A percentile compares a stretch with the other conserved stretches of the same genome.
These are phyloP conservation scores for Lathyrus oleraceus DNA, from an alignment of 306 rosid species.

Conservation along the genomic window DNA sequence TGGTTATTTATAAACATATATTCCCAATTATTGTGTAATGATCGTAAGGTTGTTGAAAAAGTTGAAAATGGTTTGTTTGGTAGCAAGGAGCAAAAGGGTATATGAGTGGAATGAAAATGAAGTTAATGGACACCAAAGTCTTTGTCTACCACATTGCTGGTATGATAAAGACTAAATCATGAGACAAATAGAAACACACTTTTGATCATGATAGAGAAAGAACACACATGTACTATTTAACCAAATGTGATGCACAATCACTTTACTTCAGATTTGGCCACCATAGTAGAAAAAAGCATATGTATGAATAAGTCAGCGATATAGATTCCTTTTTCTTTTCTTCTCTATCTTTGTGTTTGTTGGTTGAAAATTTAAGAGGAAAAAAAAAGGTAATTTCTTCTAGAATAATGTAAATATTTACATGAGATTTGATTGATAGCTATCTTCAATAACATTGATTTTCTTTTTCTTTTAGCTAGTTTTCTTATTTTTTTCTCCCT, in stretches of 20 bases:
- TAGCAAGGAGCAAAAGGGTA: constrained; percentile 22
- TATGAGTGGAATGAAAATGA: constrained; percentile 28
- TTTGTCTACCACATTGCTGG: constrained; percentile 48
- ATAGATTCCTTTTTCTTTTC: constrained; percentile 43
- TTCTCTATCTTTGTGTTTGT: neutral
- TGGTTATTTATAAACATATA: constrained; percentile 9
- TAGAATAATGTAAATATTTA: too few relatives aligned
- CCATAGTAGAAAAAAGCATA: constrained; percentile 38
- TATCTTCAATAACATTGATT: too few relatives aligned
- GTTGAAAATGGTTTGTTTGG: constrained; percentile 38
- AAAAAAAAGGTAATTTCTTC: neutral
- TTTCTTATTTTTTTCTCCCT: neutral
- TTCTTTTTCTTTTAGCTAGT: neutral
- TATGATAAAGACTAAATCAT: constrained; percentile 40
- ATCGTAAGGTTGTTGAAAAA: constrained; percentile 41
- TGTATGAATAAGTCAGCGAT: constrained; percentile 57
- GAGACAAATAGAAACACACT: constrained; percentile 43
- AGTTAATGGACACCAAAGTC: constrained; percentile 44
- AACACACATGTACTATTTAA: constrained; percentile 32
- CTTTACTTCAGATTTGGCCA: constrained; percentile 51
- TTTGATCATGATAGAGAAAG: constrained; percentile 51
- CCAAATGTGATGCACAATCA: constrained; percentile 35
- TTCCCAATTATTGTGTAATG: constrained; percentile 51
- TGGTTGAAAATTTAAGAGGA: neutral
- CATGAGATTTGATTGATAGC: too few relatives aligned